Evolutionary conservation across 2,329 filamentous ascomycete species (phyloP).

Genomic region (Furcasterigmium furcatum): DNA sequence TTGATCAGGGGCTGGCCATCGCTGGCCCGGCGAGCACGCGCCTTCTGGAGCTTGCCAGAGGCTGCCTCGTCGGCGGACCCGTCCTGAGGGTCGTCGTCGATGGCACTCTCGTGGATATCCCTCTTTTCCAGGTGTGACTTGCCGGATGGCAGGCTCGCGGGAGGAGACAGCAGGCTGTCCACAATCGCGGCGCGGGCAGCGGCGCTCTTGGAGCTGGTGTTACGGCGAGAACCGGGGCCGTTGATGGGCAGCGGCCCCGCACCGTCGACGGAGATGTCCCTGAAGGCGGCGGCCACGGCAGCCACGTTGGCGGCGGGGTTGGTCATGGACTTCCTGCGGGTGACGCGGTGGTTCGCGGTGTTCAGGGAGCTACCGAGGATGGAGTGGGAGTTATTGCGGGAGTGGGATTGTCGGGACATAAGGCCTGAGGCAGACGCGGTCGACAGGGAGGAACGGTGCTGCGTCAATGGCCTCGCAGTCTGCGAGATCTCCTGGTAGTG

Average conservation of each 20-base stretch:
- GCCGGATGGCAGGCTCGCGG: constrained; percentile 64
- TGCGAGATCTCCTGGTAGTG: constrained; percentile 58
- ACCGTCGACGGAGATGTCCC: constrained; percentile 62
- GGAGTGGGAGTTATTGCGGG: constrained; percentile 78
- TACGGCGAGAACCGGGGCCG: constrained; percentile 54
- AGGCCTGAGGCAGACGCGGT: constrained; percentile 55
- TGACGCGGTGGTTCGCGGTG: constrained; percentile 73
- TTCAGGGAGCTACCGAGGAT: constrained; percentile 75
- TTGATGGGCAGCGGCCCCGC: constrained; percentile 54
- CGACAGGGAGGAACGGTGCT: constrained; percentile 58
- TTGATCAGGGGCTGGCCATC: constrained; percentile 83
- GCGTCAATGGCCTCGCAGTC: constrained; percentile 64
- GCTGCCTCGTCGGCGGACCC: constrained; percentile 51
- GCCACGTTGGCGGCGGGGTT: constrained; percentile 70
- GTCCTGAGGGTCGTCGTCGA: constrained; percentile 65
- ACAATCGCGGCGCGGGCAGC: constrained; percentile 49
- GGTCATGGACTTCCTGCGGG: constrained; percentile 90
- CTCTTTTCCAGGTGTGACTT: constrained; percentile 49
- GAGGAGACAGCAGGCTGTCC: constrained; percentile 60
- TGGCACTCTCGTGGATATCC: constrained; percentile 54
- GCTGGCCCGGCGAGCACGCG: constrained; percentile 64
- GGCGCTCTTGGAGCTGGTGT: constrained; percentile 64
- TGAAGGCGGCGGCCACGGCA: constrained; percentile 70
- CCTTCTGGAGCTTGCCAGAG: constrained; percentile 32
- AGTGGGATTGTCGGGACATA: constrained; percentile 58